Conservation (phyloP, 352 stramenopile species). For the Globisporangium iwayamae region DNA sequence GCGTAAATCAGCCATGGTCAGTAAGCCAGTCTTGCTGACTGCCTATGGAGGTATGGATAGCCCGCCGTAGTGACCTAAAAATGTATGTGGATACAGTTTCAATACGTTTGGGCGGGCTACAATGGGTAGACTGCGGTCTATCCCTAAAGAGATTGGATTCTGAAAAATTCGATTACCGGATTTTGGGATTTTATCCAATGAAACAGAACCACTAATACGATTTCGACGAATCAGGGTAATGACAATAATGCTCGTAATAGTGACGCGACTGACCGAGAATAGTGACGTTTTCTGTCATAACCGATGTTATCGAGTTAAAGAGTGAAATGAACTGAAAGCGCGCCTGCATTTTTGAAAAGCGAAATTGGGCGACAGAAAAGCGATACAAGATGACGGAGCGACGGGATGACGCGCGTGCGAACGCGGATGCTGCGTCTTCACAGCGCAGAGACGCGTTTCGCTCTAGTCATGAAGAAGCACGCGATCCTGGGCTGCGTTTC, state of each 20-base stretch:
- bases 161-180: too few species aligned
- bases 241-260: neutral
- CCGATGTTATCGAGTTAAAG: neutral
- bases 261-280: neutral
- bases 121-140: too few species aligned
- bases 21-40: too few species aligned
- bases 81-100: too few species aligned
- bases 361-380: neutral
- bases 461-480: neutral
- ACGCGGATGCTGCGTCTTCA: neutral
- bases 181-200: too few species aligned
- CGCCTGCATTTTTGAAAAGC: slow-evolving; percentile 5
- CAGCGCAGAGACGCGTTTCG: neutral
- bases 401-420: neutral
- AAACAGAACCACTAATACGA: too few species aligned
- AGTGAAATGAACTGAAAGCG: neutral
- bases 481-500: neutral
- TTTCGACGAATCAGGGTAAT: neutral
- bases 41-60: too few species aligned
- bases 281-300: neutral
- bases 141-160: too few species aligned
- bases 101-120: too few species aligned
- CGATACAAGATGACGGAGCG: neutral
- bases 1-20: too few species aligned
- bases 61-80: too few species aligned